Base-by-base conservation (phyloP, 805 yeast species). In the Ogataea paraovalis region DNA sequence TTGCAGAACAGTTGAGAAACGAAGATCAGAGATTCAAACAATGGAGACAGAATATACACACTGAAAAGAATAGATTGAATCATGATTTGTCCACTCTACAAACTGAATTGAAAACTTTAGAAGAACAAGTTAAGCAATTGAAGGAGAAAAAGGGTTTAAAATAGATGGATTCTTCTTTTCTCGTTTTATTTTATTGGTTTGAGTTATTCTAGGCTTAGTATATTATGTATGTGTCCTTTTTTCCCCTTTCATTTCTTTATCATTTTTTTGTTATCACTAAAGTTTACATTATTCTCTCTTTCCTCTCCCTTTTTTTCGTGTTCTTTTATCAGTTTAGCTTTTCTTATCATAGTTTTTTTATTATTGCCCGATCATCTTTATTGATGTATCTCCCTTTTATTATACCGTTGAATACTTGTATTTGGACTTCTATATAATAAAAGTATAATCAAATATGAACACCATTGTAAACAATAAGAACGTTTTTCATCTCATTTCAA, bases 21-120 rank as follows among this genome's bases (percentile, higher is more conserved):
- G 99, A 94, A 72, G 99, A 94, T 64, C 95, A 89, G 62, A 80
- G 99, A 65, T 94, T 94, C 70, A 87, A 95, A 75, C 96, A 92
- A 74, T 94, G 99, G 99, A 97, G 91, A 72, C 87, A 90, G 59
- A 92, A 94, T 65, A 88, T 94, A 58, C 94, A 90, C 57, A 89
- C 88, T 58, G 97, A 94, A 73, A 86, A 96, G 72, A 87, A 90
- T 69, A 81, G 96, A 67, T 78, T 94, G 65, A 94, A 94, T 71
- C 86, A 85, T 68, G 99, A 94, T 69, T 78, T 94, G 60, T 97
- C 92, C 60, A 89, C 86, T 58, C 80, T 91, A 70, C 96, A 90
- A 68, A 69, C 78, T 49, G 83, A 85, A 66, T 80, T 85, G 60
- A 85, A 85, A 65, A 69, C 77, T 46, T 72, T 87, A 62, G 94